Conservation (phyloP, 768 basidiomycete species). For the Trametes punicea region DNA sequence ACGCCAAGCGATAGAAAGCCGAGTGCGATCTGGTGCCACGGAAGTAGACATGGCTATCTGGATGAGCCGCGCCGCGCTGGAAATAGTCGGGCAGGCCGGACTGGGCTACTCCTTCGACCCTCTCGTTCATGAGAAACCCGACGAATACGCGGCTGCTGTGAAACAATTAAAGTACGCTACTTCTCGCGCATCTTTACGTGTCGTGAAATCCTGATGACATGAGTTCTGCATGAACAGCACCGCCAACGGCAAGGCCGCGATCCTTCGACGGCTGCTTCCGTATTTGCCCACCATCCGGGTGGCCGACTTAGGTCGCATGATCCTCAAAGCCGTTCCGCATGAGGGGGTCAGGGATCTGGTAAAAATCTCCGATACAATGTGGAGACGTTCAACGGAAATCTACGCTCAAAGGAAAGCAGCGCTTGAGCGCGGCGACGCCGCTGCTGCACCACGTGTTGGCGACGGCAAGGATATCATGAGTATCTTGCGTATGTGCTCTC, state of each 20-base stretch:
- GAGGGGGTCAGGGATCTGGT: constrained; percentile 31
- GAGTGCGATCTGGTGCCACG: not conserved
- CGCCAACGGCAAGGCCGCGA: not conserved
- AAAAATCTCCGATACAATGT: constrained; percentile 35
- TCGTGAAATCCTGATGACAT: not conserved
- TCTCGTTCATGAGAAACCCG: constrained; percentile 10
- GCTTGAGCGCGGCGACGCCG: constrained; percentile 34
- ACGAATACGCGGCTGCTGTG: constrained; percentile 23
- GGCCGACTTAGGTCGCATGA: constrained; percentile 29
- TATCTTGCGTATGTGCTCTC: constrained; percentile 36
- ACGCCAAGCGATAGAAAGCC: constrained; percentile 2
- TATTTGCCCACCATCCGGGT: constrained; percentile 12
- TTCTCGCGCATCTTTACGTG: not conserved
- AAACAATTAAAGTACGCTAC: constrained; percentile 23
- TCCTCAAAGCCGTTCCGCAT: constrained; percentile 35
- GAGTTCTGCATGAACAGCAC: constrained; percentile 24
- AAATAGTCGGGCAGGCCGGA: constrained; percentile 26
- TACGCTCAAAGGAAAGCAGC: constrained; percentile 37
- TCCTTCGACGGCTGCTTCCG: constrained; percentile 22
- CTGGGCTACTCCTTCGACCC: constrained; percentile 28
- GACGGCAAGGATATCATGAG: constrained; percentile 45
- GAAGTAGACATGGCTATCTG: constrained; percentile 17
- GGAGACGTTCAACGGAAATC: constrained; percentile 29
- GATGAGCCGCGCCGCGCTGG: constrained; percentile 26
- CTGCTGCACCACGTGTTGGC: constrained; percentile 3